A percentile compares a stretch with the other conserved stretches of the same genome.
Evolutionary conservation across 768 basidiomycete genomes (phyloP).

Genomic region (Amanita jacksonii): DNA sequence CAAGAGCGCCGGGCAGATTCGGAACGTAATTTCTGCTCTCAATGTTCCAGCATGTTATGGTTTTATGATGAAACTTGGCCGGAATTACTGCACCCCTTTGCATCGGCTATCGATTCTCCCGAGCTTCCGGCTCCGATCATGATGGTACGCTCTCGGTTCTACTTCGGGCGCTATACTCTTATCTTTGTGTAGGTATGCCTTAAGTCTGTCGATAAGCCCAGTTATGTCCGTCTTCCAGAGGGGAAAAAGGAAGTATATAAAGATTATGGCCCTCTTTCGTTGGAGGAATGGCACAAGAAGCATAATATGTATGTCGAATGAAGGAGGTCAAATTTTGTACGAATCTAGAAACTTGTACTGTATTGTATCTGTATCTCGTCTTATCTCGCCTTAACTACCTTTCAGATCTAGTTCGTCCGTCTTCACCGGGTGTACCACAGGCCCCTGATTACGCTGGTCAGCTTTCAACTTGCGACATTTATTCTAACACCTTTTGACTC

Average conservation of each 20-base stretch:
- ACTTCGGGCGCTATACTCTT: neutral
- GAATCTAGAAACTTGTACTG: neutral
- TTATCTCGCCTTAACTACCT: neutral
- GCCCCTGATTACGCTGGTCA: too few species aligned
- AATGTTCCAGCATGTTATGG: slow-evolving; percentile 62
- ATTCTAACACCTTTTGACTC: too few species aligned
- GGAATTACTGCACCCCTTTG: slow-evolving; percentile 56
- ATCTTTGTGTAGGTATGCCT: slow-evolving; percentile 30
- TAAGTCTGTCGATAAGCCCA: slow-evolving; percentile 41
- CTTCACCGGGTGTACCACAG: too few species aligned
- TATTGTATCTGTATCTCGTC: neutral
- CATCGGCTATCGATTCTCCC: slow-evolving; percentile 55
- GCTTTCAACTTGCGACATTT: too few species aligned
- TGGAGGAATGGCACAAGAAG: slow-evolving; percentile 56
- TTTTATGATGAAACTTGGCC: slow-evolving; percentile 51
- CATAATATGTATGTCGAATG: slow-evolving; percentile 30
- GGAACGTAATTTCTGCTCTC: slow-evolving; percentile 54
- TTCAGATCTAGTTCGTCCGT: too few species aligned
- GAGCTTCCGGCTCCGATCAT: slow-evolving; percentile 40
- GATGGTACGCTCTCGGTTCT: slow-evolving; percentile 27
- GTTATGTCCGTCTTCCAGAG: slow-evolving; percentile 54
- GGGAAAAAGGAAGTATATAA: slow-evolving; percentile 40
- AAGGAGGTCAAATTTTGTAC: neutral
- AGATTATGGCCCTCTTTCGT: slow-evolving; percentile 31
- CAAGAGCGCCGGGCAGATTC: slow-evolving; percentile 39